Evolutionary conservation across 2,329 filamentous ascomycete genomes (phyloP), one percentile per base, ranked within the genome.

Genomic region (Fusarium udum): DNA sequence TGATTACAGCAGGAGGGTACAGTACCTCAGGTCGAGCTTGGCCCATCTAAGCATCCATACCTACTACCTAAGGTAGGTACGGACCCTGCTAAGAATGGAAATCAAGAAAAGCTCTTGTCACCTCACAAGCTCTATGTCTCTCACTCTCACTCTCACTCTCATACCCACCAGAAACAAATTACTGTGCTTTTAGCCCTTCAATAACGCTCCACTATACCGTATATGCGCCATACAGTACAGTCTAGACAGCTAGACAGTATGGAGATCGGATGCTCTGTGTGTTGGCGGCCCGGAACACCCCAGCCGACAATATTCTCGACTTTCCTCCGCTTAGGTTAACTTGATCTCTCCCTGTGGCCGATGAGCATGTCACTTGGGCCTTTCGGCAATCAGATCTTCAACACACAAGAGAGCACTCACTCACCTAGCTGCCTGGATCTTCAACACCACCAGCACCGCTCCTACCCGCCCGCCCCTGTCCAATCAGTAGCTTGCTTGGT

Each of bases 301-400:
- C 40, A 52, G 52, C 39, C 32, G 40, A 58, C 16, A n/a, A 43
- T 28, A n/a, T 46, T 39, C n/a, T 57, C 24, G 12, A 57, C 45
- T 45, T 45, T 46, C 45, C 58, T 62, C 62, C 45, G 39, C 45
- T 26, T 26, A 32, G 31, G 32, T 52, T 26, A 24, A 49, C 61
- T 37, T 32, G 20, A 62, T 34, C 42, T 51, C 24, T 40, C 20
- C 22, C 34, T 28, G 45, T 16, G 36, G 22, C 40, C 36, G 31
- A 52, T 53, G 49, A 20, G 26, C 31, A 52, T 58, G 64, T 40
- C 43, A 32, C 63, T 67, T 64, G 40, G 31, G 46, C 20, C 26
- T 63, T 69, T 69, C 67, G 67, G 59, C 46, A 65, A 69, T 65
- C 65, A 69, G 67, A 69, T 69, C 67, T 65, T 45, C 65, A 70